Percentiles rank a stretch among this genome's conserved stretches.
Evolutionary conservation across 805 yeast genomes (phyloP).

Genomic region (Suhomyces prunicola): DNA sequence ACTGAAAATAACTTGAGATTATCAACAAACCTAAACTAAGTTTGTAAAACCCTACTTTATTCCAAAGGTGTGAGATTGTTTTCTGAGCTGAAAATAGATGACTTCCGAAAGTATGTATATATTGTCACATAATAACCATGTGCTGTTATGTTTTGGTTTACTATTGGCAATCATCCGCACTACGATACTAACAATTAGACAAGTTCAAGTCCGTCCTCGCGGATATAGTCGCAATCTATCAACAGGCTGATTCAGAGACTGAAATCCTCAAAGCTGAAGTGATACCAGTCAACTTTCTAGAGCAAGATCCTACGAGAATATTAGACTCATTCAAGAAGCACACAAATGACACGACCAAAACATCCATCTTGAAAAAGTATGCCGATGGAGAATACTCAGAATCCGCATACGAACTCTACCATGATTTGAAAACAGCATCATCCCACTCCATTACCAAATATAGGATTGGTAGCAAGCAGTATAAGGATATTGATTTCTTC

Average conservation of each 20-base stretch:
- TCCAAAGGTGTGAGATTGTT: not conserved
- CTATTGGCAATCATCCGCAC: not conserved
- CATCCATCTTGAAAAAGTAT: slow-evolving; percentile 45
- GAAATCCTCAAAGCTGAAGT: slow-evolving; percentile 13
- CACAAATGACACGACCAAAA: slow-evolving; percentile 27
- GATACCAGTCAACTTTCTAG: slow-evolving; percentile 49
- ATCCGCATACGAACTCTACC: slow-evolving; percentile 56
- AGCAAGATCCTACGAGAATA: slow-evolving; percentile 42
- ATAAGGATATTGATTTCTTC: slow-evolving; percentile 57
- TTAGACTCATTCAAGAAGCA: slow-evolving; percentile 41
- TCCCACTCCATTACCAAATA: slow-evolving; percentile 45
- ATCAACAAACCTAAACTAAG: not conserved
- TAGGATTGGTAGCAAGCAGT: slow-evolving; percentile 47
- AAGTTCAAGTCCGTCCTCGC: slow-evolving; percentile 12
- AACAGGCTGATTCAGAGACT: slow-evolving; percentile 23
- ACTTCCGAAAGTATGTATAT: slow-evolving; percentile 2
- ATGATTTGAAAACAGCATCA: slow-evolving; percentile 61
- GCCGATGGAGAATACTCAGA: slow-evolving; percentile 34
- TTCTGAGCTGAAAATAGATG: not conserved
- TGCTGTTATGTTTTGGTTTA: not conserved
- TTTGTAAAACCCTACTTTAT: not conserved
- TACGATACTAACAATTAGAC: not conserved
- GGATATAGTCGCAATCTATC: slow-evolving; percentile 24
- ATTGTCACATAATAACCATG: not conserved
- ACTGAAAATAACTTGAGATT: not conserved